Evolutionary conservation across 2,329 filamentous ascomycete species (phyloP).

Genomic region (Fusarium torulosum): DNA sequence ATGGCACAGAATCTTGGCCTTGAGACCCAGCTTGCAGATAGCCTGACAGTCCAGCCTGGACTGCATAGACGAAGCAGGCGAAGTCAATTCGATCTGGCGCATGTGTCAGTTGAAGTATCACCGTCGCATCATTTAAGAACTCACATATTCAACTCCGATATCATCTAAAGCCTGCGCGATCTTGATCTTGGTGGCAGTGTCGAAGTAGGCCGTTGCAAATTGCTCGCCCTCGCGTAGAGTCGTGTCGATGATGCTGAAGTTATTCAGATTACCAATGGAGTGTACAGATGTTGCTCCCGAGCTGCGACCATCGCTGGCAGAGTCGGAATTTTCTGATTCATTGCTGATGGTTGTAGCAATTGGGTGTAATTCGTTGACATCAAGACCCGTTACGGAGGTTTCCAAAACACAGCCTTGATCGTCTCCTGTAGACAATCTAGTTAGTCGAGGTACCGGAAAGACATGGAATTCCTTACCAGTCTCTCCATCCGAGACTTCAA

Average conservation of each 20-base stretch:
- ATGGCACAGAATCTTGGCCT: constrained; percentile 63
- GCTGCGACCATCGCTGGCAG: constrained; percentile 20
- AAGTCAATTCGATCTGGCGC: constrained; percentile 76
- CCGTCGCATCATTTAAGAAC: fast-evolving
- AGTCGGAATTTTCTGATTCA: constrained; percentile 24
- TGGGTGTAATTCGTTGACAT: constrained; percentile 1
- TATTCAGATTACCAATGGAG: constrained; percentile 30
- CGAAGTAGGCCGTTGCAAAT: constrained; percentile 80
- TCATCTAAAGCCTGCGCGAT: constrained; percentile 52
- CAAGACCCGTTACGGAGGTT: constrained; percentile 36
- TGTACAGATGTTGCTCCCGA: constrained; percentile 30
- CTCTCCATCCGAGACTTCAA: constrained; percentile 21
- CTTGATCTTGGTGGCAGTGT: constrained; percentile 63
- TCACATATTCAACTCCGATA: constrained; percentile 65
- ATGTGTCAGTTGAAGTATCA: constrained; percentile 1
- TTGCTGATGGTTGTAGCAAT: constrained; percentile 12
- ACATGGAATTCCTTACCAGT: not conserved
- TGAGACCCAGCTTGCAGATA: constrained; percentile 94
- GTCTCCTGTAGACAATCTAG: not conserved
- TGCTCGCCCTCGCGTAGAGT: constrained; percentile 48
- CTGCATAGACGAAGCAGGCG: constrained; percentile 86
- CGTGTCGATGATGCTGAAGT: constrained; percentile 46
- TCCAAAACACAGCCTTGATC: constrained; percentile 18
- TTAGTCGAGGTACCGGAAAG: not conserved
- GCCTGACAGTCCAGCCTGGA: constrained; percentile 88